Conservation (phyloP, 75 land plant species). For the Chamaecyparis obtusa region DNA sequence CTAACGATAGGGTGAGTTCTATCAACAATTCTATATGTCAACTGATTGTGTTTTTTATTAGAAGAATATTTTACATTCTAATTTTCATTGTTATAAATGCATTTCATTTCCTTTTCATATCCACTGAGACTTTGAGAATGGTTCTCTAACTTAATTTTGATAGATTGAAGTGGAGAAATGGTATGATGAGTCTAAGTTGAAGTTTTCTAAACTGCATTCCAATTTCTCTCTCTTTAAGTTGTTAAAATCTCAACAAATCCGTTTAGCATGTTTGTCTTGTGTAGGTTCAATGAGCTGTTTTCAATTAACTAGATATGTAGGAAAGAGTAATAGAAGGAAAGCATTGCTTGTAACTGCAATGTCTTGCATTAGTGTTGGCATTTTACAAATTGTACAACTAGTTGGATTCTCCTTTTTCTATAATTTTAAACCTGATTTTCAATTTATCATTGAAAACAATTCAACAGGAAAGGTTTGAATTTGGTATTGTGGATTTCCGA, state of each 20-base stretch:
- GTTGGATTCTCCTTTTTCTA: neutral
- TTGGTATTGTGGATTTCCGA: neutral
- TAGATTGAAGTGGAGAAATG: neutral
- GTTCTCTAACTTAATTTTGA: neutral
- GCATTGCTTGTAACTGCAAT: neutral
- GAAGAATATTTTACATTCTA: neutral
- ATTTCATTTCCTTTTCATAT: neutral
- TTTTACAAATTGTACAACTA: neutral
- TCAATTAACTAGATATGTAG: neutral
- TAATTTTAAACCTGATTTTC: neutral
- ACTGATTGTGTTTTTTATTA: neutral
- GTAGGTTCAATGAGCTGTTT: neutral
- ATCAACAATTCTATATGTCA: neutral
- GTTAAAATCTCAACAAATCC: neutral
- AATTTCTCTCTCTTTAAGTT: neutral
- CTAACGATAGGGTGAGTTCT: constrained; percentile 37
- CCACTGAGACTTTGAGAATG: neutral
- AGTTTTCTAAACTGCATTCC: neutral
- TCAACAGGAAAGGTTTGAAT: neutral
- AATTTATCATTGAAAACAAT: neutral
- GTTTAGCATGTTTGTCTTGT: neutral
- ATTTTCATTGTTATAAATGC: neutral
- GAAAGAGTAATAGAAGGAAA: constrained; percentile 1
- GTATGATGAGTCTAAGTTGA: neutral
- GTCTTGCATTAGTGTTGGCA: neutral